phyloP scores from a whole-genome alignment of 2,329 filamentous ascomycete genomes.

The Penicillium sp. region DNA sequence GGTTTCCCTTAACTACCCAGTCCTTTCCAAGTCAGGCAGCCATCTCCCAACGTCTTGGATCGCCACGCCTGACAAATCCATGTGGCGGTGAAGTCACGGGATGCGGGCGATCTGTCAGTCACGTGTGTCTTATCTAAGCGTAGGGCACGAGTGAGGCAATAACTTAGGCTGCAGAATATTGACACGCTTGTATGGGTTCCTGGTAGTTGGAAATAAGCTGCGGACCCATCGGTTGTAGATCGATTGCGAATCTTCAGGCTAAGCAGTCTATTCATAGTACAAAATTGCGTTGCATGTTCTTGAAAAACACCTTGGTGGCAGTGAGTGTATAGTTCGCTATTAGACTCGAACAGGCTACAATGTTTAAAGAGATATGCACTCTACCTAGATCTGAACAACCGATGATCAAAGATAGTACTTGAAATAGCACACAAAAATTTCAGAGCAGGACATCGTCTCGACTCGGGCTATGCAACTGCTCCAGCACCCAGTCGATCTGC shows the following conservation, averaged over 20 bases:
- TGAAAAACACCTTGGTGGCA: not conserved
- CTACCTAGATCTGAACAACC: not conserved
- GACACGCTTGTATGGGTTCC: not conserved
- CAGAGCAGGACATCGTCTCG: constrained; percentile 8
- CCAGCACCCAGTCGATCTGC: constrained; percentile 37
- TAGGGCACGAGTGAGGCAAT: not conserved
- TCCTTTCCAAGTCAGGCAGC: constrained; percentile 1
- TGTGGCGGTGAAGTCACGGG: constrained; percentile 6
- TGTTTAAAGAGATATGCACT: not conserved
- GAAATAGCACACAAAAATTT: not conserved
- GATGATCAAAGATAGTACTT: not conserved
- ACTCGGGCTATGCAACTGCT: constrained; percentile 3
- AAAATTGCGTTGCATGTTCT: not conserved
- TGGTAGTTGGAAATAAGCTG: not conserved
- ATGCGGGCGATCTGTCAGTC: not conserved
- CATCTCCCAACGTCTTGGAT: not conserved
- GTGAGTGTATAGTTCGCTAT: not conserved
- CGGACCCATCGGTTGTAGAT: not conserved
- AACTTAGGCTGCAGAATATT: constrained; percentile 4
- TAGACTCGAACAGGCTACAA: not conserved
- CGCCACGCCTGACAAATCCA: constrained; percentile 6
- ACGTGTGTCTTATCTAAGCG: not conserved
- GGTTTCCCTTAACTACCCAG: not conserved
- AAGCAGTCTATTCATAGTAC: constrained; percentile 5
- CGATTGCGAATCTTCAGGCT: constrained; percentile 7